Evolutionary conservation across 139 green algal species (phyloP), one percentile per base, ranked within the genome.

Genomic region (Coelastrella sp.): DNA sequence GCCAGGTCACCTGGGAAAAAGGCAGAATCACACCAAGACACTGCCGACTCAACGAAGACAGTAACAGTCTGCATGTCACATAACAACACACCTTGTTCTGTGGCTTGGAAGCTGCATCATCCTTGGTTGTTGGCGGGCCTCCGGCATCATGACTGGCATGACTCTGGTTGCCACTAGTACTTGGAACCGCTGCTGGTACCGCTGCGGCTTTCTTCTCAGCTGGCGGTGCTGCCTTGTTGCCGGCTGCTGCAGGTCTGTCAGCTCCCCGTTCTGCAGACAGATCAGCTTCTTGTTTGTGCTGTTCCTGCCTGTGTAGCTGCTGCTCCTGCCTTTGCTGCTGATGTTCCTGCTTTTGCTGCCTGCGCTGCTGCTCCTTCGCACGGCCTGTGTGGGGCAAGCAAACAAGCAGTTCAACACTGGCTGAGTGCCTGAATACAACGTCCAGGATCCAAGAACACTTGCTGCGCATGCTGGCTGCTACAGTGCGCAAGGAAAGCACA

Each of bases 121-220:
- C 82, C 10, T 32, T 87, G 54, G 32, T 71, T 78, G 23, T 65
- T 56, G 64, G 59, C 17, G 19, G 65, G 17, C 74, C 74, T n/a
- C 3, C 74, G 16, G 6, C 74, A n/a, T 87, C 82, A 22, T 87
- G 64, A 59, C 82, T 86, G 58, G 59, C 74, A 2, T 68, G 80
- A n/a, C 80, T 86, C 6, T 86, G 80, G 10, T 86, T 86, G 80
- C 60, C 80, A 73, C 19, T 58, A n/a, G 7, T 59, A 59, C 81
- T 65, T 19, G 61, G 23, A 47, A 47, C 32, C 32, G 32, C 32
- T 47, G 32, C 32, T 68, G 80, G n/a, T n/a, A 59, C 82, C 17
- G 56, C 68, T 71, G 58, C 83, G 68, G 68, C 83, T n/a, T 73
- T 88, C 75, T 32, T 68, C 19, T 80, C 68, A 19, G 54, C 4